Base-by-base conservation (phyloP, 2,329 filamentous ascomycete species). In the Leptoxyphium fumago region DNA sequence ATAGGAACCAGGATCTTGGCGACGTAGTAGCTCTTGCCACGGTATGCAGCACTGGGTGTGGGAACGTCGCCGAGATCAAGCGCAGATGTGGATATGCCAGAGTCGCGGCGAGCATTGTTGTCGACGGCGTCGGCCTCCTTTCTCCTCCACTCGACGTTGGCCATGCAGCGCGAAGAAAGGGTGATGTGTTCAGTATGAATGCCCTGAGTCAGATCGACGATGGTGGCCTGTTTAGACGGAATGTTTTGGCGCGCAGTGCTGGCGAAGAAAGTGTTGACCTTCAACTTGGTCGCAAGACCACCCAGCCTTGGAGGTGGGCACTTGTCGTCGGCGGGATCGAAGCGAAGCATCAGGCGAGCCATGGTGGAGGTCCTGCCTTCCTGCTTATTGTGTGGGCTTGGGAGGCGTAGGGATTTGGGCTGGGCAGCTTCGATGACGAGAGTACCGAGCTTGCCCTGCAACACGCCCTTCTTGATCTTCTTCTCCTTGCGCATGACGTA, bases 1-100 rank as follows among this genome's bases (percentile, higher is more conserved):
- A 84, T 64, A 0, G 80, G 80, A 2, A 83, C 72, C 2, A 80
- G 57, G 30, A 84, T 64, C n/a, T 67, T 67, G 6, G 78, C 70
- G 2, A 75, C 78, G 61, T 80, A 84, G 61, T 73, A 79, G 13
- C 56, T 55, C 5, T 61, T 59, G 18, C 67, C 67, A 1, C 63
- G 59, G 57, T 72, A 75, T 36, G 55, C 55, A 7, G 58, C 56
- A 42, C 63, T 64, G 2, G 63, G 51, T 2, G 54, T 55, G 1
- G 62, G 60, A 10, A 61, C 59, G 17, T 55, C 55, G 26, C 50
- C 50, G 21, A 57, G 57, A 34, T 61, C 51, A 48, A 56, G 51
- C 38, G 46, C 44, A 8, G 56, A 56, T 21, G 51, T 51, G 5
- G 59, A 58, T 14, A 50, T 50, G 3, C 57, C 64, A 8, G 67